These are phyloP conservation scores for Mytilinidion resinicola DNA, from an alignment of 495 filamentous ascomycete genomes.

Conservation along the genomic window DNA sequence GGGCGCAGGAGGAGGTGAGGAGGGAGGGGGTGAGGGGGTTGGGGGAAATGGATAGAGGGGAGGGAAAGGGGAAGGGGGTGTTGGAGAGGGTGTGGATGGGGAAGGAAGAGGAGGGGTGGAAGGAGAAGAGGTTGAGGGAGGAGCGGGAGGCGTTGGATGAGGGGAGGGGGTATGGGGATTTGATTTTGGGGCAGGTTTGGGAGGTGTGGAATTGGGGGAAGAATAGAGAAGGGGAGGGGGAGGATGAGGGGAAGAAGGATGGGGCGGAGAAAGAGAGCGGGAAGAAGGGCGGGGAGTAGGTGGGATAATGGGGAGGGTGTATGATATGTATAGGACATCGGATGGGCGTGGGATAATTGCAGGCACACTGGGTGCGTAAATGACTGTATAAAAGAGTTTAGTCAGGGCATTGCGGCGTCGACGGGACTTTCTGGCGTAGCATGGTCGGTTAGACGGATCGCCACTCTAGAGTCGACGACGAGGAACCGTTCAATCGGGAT, in stretches of 20 bases:
- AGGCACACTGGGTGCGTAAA: too few species aligned
- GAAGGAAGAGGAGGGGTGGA: conserved; percentile 60
- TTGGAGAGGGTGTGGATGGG: conserved; percentile 60
- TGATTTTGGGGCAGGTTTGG: conserved; percentile 79
- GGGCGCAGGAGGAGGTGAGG: conserved; percentile 28
- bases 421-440: too few species aligned
- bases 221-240: conserved; percentile 27
- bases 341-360: too few species aligned
- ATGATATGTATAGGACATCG: neutral
- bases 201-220: conserved; percentile 67
- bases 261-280: neutral
- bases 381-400: too few species aligned
- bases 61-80: conserved; percentile 37
- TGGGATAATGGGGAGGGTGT: neutral
- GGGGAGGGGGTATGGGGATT: conserved; percentile 70
- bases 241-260: conserved; percentile 13
- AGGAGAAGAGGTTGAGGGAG: conserved; percentile 60
- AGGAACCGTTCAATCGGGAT: too few species aligned
- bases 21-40: conserved; percentile 25
- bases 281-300: neutral
- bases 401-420: too few species aligned
- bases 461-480: too few species aligned
- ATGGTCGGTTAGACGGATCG: too few species aligned
- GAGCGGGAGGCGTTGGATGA: conserved; percentile 67
- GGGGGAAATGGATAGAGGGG: conserved; percentile 6